Evolutionary conservation across 2,329 filamentous ascomycete species (phyloP).

Genomic region (Immersiporthe knoxdaviesiana): DNA sequence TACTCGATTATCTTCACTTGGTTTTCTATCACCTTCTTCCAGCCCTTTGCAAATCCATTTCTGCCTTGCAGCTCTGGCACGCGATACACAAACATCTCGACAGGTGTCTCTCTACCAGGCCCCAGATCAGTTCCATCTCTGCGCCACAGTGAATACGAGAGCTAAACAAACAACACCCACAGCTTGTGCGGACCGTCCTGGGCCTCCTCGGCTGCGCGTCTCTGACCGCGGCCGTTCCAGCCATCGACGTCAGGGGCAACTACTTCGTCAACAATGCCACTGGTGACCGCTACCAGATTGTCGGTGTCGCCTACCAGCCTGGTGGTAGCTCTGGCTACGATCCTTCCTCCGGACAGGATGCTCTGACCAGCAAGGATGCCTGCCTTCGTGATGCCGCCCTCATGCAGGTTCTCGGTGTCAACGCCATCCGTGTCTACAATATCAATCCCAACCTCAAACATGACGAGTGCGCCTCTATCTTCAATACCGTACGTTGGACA

Average conservation of each 20-base stretch:
- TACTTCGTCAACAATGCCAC: constrained; percentile 63
- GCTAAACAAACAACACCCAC: constrained; percentile 3
- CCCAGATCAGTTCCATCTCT: no score
- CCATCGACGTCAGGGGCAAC: constrained; percentile 59
- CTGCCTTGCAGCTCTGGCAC: neutral
- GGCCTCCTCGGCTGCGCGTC: constrained; percentile 45
- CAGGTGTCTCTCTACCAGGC: neutral
- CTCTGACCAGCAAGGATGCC: constrained; percentile 59
- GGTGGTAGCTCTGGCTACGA: constrained; percentile 67
- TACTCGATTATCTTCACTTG: neutral
- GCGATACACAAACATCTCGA: neutral
- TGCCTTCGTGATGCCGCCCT: constrained; percentile 68
- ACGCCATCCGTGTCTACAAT: constrained; percentile 73
- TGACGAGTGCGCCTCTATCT: constrained; percentile 68
- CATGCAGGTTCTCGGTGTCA: constrained; percentile 67
- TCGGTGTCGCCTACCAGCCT: constrained; percentile 71
- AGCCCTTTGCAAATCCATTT: neutral
- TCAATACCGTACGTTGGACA: constrained; percentile 56
- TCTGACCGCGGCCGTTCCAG: constrained; percentile 58
- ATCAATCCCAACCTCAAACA: constrained; percentile 68
- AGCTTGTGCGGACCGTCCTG: constrained; percentile 17
- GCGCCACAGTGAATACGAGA: no score
- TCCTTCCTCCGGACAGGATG: constrained; percentile 57
- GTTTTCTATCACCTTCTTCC: neutral
- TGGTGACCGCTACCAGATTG: constrained; percentile 65